Conservation (phyloP, 202 grass and related monocot species). For the Setaria italica region DNA sequence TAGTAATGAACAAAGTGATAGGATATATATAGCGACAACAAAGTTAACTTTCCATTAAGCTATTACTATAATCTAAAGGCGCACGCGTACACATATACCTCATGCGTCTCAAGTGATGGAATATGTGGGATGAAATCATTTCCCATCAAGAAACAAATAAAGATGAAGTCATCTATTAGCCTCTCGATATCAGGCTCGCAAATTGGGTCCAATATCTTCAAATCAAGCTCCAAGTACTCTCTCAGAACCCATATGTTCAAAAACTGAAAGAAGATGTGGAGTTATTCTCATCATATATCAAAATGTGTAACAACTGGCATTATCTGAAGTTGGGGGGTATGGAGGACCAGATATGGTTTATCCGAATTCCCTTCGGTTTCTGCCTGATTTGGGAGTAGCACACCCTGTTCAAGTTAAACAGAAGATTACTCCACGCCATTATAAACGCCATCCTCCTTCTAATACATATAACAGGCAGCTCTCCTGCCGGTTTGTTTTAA, state of each 20-base stretch:
- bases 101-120: slow-evolving; percentile 63
- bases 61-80: slow-evolving; percentile 9
- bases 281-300: background rate
- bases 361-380: slow-evolving; percentile 31
- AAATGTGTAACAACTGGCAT: slow-evolving; percentile 5
- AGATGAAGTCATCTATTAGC: slow-evolving; percentile 73
- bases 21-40: background rate
- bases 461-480: too few species aligned
- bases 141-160: slow-evolving; percentile 73
- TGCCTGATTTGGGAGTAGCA: background rate
- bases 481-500: background rate
- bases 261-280: slow-evolving; percentile 43
- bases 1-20: background rate
- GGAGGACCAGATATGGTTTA: slow-evolving; percentile 49
- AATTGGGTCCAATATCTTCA: slow-evolving; percentile 43
- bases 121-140: slow-evolving; percentile 86
- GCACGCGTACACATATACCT: slow-evolving; percentile 47
- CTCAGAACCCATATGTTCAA: slow-evolving; percentile 72
- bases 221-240: slow-evolving; percentile 72
- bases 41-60: background rate
- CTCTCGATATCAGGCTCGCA: slow-evolving; percentile 53
- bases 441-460: background rate
- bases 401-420: slow-evolving; percentile 44
- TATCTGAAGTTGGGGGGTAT: background rate
- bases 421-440: background rate